Evolutionary conservation across 352 stramenopile genomes (phyloP).

Genomic region (Peronosclerospora sorghi): DNA sequence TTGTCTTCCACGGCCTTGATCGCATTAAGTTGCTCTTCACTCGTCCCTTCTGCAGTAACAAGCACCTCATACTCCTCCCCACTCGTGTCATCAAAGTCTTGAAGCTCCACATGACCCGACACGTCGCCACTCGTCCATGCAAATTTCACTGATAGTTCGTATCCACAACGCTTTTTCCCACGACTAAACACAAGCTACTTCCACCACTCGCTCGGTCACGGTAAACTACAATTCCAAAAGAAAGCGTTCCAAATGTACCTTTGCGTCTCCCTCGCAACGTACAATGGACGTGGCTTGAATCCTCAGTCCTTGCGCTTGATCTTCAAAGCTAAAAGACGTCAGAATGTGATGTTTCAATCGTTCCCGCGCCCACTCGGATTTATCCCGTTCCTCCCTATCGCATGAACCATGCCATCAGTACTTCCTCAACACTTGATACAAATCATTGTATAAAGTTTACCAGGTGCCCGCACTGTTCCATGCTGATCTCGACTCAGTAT

Average conservation of each 20-base stretch:
- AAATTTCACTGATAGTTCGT: conserved; percentile 78
- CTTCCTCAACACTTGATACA: background rate
- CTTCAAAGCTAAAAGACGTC: conserved; percentile 41
- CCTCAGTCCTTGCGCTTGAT: conserved; percentile 31
- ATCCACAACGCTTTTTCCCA: conserved; percentile 78
- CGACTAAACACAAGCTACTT: conserved; percentile 62
- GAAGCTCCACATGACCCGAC: conserved; percentile 58
- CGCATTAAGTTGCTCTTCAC: conserved; percentile 36
- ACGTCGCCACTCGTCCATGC: conserved; percentile 46
- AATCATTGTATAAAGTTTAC: conserved; percentile 13
- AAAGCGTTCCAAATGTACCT: conserved; percentile 26
- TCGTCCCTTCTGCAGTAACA: conserved; percentile 35
- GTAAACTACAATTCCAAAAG: background rate
- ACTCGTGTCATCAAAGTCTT: conserved; percentile 80
- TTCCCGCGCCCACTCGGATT: conserved; percentile 68
- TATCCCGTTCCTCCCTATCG: conserved; percentile 68
- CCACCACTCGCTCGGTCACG: background rate
- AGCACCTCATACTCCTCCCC: conserved; percentile 71
- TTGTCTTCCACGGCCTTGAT: conserved; percentile 47
- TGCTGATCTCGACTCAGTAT: conserved; percentile 40
- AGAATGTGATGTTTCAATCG: conserved; percentile 63
- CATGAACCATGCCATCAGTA: background rate
- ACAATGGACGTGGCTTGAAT: conserved; percentile 57
- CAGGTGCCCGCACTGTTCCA: conserved; percentile 78
- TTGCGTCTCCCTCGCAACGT: conserved; percentile 65